phyloP scores from a whole-genome alignment of 495 filamentous ascomycete genomes.

The Oidiodendron maius region DNA sequence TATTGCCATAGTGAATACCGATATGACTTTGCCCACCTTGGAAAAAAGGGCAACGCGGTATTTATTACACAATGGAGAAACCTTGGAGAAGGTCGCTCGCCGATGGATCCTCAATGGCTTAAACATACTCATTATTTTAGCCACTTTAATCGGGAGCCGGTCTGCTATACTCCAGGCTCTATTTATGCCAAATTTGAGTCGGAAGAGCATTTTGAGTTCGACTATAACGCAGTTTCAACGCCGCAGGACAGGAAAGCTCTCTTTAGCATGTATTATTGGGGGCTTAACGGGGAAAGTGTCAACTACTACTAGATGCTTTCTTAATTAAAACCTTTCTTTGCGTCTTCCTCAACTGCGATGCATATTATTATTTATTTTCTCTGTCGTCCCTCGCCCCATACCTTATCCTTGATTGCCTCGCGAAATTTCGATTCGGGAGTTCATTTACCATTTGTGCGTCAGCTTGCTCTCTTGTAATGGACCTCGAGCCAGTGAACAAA shows the following conservation, averaged over 20 bases:
- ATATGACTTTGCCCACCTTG: constrained; percentile 9
- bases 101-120: constrained; percentile 1
- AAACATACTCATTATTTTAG: not conserved
- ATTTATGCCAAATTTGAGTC: constrained; percentile 11
- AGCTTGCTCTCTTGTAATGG: too few species aligned
- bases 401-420: too few species aligned
- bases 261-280: too few species aligned
- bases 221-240: constrained; percentile 2
- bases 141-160: not conserved
- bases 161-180: constrained; percentile 5
- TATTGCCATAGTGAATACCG: constrained; percentile 12
- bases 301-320: too few species aligned
- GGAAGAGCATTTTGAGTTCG: constrained; percentile 4
- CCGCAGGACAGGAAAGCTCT: constrained; percentile 7
- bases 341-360: too few species aligned
- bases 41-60: constrained; percentile 4
- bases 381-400: too few species aligned
- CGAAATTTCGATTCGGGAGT: too few species aligned
- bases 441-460: too few species aligned
- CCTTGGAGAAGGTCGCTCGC: constrained; percentile 10
- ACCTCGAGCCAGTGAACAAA: too few species aligned
- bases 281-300: too few species aligned
- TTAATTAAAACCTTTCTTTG: too few species aligned
- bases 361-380: too few species aligned
- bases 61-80: constrained; percentile 11